These are phyloP conservation scores for Cyclostephanos tholiformis DNA, from an alignment of 108 stramenopile species.

Conservation along the genomic window DNA sequence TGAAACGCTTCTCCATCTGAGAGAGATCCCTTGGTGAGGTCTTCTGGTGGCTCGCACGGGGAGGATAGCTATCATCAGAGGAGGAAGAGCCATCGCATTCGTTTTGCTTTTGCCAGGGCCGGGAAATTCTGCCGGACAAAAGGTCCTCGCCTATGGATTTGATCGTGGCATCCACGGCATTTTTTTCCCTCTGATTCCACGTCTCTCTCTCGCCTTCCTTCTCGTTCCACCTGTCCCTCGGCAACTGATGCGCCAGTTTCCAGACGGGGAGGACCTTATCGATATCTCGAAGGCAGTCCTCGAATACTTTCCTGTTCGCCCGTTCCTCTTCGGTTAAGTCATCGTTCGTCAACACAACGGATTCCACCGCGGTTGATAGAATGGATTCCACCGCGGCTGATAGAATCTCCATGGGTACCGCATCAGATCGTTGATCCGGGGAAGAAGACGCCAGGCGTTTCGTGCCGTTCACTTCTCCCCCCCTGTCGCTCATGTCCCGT, in stretches of 20 bases:
- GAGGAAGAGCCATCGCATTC: neutral
- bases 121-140: neutral
- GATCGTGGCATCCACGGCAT: neutral
- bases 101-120: neutral
- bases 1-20: neutral
- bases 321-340: neutral
- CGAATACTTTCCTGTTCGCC: slow-evolving; percentile 4
- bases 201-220: neutral
- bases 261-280: neutral
- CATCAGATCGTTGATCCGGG: too few relatives aligned
- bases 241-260: slow-evolving; percentile 5
- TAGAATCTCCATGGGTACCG: too few relatives aligned
- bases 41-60: neutral
- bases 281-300: slow-evolving; percentile 2
- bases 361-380: neutral
- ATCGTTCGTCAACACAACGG: neutral
- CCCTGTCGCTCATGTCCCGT: neutral
- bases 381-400: too few relatives aligned
- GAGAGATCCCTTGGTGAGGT: too few relatives aligned
- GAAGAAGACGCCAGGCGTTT: too few relatives aligned
- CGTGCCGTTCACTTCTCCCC: neutral
- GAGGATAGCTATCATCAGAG: slow-evolving; percentile 8
- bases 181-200: neutral
- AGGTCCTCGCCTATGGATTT: neutral
- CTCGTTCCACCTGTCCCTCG: neutral